These are phyloP conservation scores for Pyrenula aspistea DNA, from an alignment of 495 filamentous ascomycete species.

Conservation along the genomic window DNA sequence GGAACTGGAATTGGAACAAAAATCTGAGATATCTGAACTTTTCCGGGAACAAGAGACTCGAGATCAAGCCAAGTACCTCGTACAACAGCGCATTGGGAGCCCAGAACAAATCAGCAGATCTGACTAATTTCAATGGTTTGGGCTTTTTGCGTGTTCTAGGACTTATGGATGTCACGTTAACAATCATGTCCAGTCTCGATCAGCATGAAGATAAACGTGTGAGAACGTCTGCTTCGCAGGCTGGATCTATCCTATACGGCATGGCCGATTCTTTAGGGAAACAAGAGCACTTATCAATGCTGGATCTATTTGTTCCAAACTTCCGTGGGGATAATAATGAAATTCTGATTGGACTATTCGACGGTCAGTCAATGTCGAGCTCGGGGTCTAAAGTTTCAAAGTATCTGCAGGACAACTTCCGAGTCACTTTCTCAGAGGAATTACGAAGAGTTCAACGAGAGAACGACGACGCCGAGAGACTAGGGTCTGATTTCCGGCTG, in stretches of 20 bases:
- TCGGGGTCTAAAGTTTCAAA: conserved; percentile 93
- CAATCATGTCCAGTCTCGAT: conserved; percentile 83
- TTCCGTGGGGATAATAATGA: conserved; percentile 87
- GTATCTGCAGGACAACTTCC: conserved; percentile 90
- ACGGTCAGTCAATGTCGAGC: conserved; percentile 72
- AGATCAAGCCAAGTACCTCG: conserved; percentile 79
- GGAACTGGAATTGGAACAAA: conserved; percentile 99
- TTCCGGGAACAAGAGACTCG: conserved; percentile 90
- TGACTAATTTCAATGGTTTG: conserved; percentile 85
- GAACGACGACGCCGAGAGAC: background rate
- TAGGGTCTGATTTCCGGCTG: conserved; percentile 38
- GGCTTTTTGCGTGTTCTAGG: conserved; percentile 80
- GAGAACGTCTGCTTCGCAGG: conserved; percentile 83
- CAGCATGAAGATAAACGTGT: conserved; percentile 92
- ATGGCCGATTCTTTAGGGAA: conserved; percentile 96
- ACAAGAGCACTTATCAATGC: conserved; percentile 91
- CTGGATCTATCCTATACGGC: conserved; percentile 80
- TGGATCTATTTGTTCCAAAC: conserved; percentile 90
- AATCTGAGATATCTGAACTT: conserved; percentile 92
- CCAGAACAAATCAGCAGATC: conserved; percentile 38
- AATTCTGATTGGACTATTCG: conserved; percentile 85
- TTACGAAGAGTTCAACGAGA: conserved; percentile 52
- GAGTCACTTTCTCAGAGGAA: conserved; percentile 69
- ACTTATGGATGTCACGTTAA: conserved; percentile 95
- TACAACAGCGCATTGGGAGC: conserved; percentile 17